A percentile compares a stretch with the other conserved stretches of the same genome.
phyloP scores from a whole-genome alignment of 768 basidiomycete species.

The Tulasnella sp. region DNA sequence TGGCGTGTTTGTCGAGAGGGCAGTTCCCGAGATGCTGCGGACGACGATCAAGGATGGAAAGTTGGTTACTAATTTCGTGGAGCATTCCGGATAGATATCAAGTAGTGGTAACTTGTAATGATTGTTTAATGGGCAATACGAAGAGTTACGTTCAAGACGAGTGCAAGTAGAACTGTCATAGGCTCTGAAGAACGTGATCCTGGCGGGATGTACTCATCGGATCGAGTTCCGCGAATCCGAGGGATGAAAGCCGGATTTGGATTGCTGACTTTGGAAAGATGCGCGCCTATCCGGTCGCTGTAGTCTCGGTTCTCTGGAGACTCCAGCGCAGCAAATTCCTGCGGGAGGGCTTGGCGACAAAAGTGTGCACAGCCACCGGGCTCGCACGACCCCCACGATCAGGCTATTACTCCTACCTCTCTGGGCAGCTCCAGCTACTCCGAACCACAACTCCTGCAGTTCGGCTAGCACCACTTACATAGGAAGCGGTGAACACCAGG shows the following conservation, averaged over 20 bases:
- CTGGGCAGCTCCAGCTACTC: not conserved
- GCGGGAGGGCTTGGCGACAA: not conserved
- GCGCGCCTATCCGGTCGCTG: no score
- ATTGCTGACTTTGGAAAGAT: no score
- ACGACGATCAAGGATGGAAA: constrained; percentile 74
- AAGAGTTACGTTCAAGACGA: not conserved
- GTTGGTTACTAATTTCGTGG: constrained; percentile 79
- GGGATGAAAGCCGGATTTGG: no score
- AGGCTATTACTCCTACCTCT: not conserved
- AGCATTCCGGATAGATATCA: constrained; percentile 49
- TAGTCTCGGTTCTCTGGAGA: no score
- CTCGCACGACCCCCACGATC: not conserved
- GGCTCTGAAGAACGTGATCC: not conserved
- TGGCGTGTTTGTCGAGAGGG: constrained; percentile 80
- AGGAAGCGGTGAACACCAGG: not conserved
- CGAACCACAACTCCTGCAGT: not conserved
- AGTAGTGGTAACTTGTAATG: constrained; percentile 5
- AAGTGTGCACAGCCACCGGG: not conserved
- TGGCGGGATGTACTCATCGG: no score
- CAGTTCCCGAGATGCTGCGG: constrained; percentile 94
- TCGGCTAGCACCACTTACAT: not conserved
- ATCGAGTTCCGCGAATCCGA: no score
- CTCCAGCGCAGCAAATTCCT: no score
- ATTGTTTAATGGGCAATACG: not conserved
- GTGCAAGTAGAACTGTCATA: not conserved